Evolutionary conservation across 768 basidiomycete genomes (phyloP).

Genomic region (Mycena capillaripes): DNA sequence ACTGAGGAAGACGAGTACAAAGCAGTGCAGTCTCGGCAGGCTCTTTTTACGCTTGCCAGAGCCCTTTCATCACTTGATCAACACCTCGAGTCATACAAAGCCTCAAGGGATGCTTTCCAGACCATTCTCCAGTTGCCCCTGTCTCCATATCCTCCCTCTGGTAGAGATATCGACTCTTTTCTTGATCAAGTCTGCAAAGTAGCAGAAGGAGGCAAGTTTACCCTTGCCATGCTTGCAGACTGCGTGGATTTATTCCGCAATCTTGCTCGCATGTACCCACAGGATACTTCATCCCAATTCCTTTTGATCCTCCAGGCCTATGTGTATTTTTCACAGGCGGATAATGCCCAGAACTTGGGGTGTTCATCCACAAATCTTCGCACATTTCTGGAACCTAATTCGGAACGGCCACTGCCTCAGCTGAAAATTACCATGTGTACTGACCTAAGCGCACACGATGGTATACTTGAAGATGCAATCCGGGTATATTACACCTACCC

Average conservation of each 20-base stretch:
- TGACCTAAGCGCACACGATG: not conserved
- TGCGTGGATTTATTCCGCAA: not conserved
- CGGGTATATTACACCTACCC: not conserved
- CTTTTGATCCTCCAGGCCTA: slow-evolving; percentile 9
- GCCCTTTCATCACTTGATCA: not conserved
- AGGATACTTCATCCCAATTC: not conserved
- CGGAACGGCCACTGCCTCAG: not conserved
- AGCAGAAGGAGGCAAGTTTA: not conserved
- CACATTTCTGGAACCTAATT: slow-evolving; percentile 3
- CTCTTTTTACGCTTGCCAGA: not conserved
- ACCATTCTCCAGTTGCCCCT: not conserved
- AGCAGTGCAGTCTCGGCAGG: not conserved
- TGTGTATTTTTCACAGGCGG: not conserved
- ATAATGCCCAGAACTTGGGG: no score
- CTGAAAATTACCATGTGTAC: no score
- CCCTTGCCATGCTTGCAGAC: not conserved
- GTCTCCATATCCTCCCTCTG: not conserved
- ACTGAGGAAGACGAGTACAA: not conserved
- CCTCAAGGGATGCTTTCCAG: not conserved
- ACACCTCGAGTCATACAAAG: not conserved
- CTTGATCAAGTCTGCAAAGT: slow-evolving; percentile 4
- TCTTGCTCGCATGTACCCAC: not conserved
- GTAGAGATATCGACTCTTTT: not conserved
- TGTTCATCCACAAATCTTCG: not conserved
- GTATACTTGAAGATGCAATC: not conserved